Base-by-base conservation (phyloP, 768 basidiomycete genomes). In the Kwoniella dendrophila region DNA sequence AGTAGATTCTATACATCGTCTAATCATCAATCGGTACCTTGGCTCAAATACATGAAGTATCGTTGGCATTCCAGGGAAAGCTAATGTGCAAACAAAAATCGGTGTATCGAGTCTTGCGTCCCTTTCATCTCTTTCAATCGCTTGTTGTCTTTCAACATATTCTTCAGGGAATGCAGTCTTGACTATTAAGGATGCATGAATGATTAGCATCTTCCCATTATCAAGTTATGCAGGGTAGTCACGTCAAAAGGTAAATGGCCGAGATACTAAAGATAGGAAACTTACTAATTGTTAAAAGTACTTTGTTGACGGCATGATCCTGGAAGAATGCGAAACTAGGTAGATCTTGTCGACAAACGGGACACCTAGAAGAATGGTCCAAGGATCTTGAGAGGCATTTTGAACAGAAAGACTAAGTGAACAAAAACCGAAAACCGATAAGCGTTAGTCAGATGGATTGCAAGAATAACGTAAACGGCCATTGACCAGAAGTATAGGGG, bases 1-100 rank as follows among this genome's bases (percentile, higher is more conserved):
- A 4, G 85, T 82, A 16, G 84, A 86, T 70, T 91, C 88, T 59
- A 97, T 87, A 76, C 90, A 92, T n/a, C 95, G 87, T 24, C 95
- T 89, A 56, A 98, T 87, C 95, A 98, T 97, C 52, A 98, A 84
- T 6, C 95, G 88, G 77, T 97, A 94, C 82, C 90, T 84, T 0
- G 95, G 95, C 77, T 98, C 95, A 75, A 91, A 97, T 73, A 98
- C 87, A 78, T 96, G 93, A 16, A 98, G 82, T 56, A 88, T 83
- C 48, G 89, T 93, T 40, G 92, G 92, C 81, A 92, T 86, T 58
- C 88, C 89, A 1, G 95, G 95, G 81, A 96, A 98, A 47, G 88
- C 86, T 51, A 96, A 86, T 43, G 89, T 89, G 75, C 88, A 90
- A 66, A 93, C 86, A 70, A 97, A 94, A 63, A 98, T 88, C 58